Evolutionary conservation across 352 stramenopile genomes (phyloP).

Genomic region (Pythium utonaiense): DNA sequence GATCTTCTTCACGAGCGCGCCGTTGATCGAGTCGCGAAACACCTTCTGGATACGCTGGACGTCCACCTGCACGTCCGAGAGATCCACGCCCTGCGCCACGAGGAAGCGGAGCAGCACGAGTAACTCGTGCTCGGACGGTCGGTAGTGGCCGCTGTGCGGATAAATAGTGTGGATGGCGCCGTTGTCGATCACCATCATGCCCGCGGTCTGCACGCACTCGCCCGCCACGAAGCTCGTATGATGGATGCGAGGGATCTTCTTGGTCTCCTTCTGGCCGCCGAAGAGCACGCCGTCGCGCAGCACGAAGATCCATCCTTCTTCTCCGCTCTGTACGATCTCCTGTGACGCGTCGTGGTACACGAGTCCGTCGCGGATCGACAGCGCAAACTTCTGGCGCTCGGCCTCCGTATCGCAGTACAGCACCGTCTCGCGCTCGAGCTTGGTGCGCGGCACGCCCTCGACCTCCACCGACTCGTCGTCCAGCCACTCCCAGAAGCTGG

Average conservation of each 20-base stretch:
- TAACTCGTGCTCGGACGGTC: constrained; percentile 93
- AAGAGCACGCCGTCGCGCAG: constrained; percentile 93
- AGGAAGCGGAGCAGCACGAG: constrained; percentile 93
- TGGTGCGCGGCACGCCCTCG: constrained; percentile 84
- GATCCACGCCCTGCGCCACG: constrained; percentile 86
- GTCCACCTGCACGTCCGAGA: constrained; percentile 91
- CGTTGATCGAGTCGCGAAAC: constrained; percentile 82
- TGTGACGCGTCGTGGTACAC: constrained; percentile 61
- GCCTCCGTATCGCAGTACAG: constrained; percentile 91
- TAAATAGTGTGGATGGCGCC: constrained; percentile 93
- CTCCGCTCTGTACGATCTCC: constrained; percentile 87
- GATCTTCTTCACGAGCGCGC: constrained; percentile 67
- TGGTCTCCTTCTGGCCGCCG: constrained; percentile 93
- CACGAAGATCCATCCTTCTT: constrained; percentile 97
- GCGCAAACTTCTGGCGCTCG: constrained; percentile 88
- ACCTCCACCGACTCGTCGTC: constrained; percentile 85
- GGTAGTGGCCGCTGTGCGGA: constrained; percentile 97
- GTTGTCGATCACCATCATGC: constrained; percentile 93
- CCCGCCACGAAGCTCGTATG: constrained; percentile 97
- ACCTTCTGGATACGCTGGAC: constrained; percentile 96
- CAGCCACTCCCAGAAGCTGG: constrained; percentile 88
- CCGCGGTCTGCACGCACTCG: constrained; percentile 94
- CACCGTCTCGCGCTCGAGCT: constrained; percentile 94
- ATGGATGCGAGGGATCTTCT: constrained; percentile 93
- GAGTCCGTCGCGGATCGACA: constrained; percentile 64